Evolutionary conservation across 75 land plant genomes (phyloP).

Genomic region (Chamaecyparis obtusa): DNA sequence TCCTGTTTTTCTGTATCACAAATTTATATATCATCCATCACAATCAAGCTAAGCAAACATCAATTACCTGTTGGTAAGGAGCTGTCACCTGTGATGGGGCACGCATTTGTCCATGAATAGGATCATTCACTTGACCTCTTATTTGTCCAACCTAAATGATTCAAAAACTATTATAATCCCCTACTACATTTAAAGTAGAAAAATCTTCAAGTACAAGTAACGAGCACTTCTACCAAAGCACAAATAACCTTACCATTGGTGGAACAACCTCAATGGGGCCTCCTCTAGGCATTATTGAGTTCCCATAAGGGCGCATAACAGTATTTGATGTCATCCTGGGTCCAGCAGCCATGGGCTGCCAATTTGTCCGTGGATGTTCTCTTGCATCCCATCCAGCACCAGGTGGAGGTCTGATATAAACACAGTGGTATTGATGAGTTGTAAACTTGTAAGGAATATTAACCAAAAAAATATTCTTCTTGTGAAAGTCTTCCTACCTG

Average conservation of each 20-base stretch:
- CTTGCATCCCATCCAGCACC: slow-evolving; percentile 26
- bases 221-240: not conserved
- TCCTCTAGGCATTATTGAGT: slow-evolving; percentile 39
- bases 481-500: slow-evolving; percentile 28
- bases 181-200: not conserved
- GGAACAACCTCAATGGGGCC: slow-evolving; percentile 36
- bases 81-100: slow-evolving; percentile 13
- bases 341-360: slow-evolving; percentile 60
- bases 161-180: not conserved
- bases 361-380: slow-evolving; percentile 40
- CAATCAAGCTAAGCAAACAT: not conserved
- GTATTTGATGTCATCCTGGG: slow-evolving; percentile 34
- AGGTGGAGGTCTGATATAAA: slow-evolving; percentile 26
- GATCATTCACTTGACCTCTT: slow-evolving; percentile 21
- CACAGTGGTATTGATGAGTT: not conserved
- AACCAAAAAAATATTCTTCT: not conserved
- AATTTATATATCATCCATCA: not conserved
- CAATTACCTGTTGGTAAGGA: slow-evolving; percentile 25
- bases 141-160: slow-evolving; percentile 19
- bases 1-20: not conserved
- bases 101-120: slow-evolving; percentile 11
- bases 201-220: not conserved
- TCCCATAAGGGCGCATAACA: slow-evolving; percentile 32
- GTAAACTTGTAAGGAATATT: not conserved
- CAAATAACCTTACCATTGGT: slow-evolving; percentile 27